Conservation (phyloP, 2,329 filamentous ascomycete genomes). For the Paracoccidioides brasiliensis region DNA sequence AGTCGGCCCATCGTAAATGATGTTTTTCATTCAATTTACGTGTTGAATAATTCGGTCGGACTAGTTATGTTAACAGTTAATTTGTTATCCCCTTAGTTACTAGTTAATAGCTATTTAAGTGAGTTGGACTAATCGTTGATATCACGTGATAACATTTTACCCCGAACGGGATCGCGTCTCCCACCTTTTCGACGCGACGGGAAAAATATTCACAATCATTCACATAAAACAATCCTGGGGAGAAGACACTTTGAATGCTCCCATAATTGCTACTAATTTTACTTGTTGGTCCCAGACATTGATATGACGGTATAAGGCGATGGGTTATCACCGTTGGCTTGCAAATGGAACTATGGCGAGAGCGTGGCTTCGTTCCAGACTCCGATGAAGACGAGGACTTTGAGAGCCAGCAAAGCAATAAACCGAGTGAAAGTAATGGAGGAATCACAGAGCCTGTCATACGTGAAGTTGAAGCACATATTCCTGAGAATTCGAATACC, state of each 20-base stretch:
- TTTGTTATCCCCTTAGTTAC: too few species aligned
- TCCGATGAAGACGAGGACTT: conserved; percentile 36
- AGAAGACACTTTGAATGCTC: neutral
- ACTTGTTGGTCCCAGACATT: neutral
- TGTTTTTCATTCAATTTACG: neutral
- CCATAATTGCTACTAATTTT: neutral
- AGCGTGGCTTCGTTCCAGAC: conserved; percentile 40
- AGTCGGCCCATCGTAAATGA: conserved; percentile 19
- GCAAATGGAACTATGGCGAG: conserved; percentile 37
- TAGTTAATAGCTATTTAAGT: neutral
- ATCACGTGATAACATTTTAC: neutral
- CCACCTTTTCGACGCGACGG: neutral
- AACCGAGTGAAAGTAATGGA: neutral
- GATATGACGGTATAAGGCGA: conserved; percentile 8
- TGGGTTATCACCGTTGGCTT: conserved; percentile 17
- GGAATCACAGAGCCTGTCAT: neutral
- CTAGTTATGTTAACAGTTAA: neutral
- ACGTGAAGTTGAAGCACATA: neutral
- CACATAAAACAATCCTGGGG: neutral
- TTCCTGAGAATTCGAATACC: neutral
- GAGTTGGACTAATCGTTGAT: neutral
- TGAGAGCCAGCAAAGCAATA: conserved; percentile 20
- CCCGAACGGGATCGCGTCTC: neutral
- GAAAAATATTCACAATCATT: neutral
- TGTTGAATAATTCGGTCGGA: neutral